Base-by-base conservation (phyloP, 805 yeast species). In the Ogataea angusta region DNA sequence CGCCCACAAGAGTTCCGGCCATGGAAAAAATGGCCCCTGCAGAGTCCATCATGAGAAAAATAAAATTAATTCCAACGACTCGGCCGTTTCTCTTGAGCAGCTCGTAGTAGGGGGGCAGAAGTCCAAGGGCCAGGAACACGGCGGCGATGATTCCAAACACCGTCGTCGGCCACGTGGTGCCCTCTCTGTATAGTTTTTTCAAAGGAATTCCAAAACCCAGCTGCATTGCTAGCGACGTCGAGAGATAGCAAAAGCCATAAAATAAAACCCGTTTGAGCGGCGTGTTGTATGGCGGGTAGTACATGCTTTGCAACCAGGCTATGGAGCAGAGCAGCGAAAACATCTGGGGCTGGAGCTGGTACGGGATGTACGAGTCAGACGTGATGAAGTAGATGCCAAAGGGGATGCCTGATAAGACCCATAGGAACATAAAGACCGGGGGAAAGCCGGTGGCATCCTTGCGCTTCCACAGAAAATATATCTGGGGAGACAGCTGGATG, bases 361-460 rank as follows among this genome's bases (percentile, higher is more conserved):
- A 69, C 0, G 95, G 91, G 2, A 87, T 71, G 37, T 82, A 81
- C 0, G 90, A 80, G 44, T 78, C 74, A 29, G 77, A 78, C 1
- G 81, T 77, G 36, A 85, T 67, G 54, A 90, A 89, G 60, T 87
- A 91, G n/a, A 86, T 82, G 10, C 83, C 80, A 59, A 90, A 88
- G 4, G 96, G 96, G 1, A 88, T 72, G 6, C 95, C 96, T 40
- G 64, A 56, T 49, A 60, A 59, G 1, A 86, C 78, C 96, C 97
- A 91, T n/a, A 88, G 66, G 47, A 87, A 78, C 85, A 90, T 76
- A 91, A 91, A 87, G 6, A 76, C 19, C 0, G 95, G 90, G 0
- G 97, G 96, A n/a, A 91, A 67, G 0, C 98, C 98, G 12, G 82
- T 85, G 41, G 95, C 83, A 60, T 88, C 80, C 54, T 91, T 89